Evolutionary conservation across 805 yeast genomes (phyloP).

Genomic region (Candida methanosorbosa): DNA sequence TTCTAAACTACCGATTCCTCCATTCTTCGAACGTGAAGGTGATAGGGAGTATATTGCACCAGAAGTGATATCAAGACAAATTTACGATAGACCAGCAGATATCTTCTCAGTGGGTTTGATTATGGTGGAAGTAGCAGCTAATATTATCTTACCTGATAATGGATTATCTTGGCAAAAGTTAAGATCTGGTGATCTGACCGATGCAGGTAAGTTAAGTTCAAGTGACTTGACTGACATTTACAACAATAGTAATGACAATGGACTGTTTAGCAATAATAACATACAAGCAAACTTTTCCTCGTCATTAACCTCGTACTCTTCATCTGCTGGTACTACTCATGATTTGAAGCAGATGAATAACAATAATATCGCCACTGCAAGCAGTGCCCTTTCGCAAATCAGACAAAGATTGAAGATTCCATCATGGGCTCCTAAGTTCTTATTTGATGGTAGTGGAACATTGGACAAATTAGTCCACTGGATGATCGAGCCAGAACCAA

Average conservation of each 20-base stretch:
- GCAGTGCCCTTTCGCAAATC: conserved; percentile 2
- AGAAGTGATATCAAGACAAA: conserved; percentile 75
- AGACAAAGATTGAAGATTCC: conserved; percentile 37
- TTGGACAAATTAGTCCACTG: conserved; percentile 75
- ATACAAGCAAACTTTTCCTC: background rate
- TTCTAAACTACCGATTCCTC: conserved; percentile 64
- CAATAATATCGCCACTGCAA: background rate
- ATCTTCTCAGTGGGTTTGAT: conserved; percentile 90
- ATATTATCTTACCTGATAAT: conserved; percentile 88
- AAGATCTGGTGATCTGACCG: conserved; percentile 90
- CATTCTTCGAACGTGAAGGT: conserved; percentile 85
- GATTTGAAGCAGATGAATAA: conserved; percentile 13
- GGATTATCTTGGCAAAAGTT: conserved; percentile 96
- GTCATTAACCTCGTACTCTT: background rate
- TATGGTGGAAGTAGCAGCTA: conserved; percentile 93
- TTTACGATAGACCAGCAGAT: conserved; percentile 88
- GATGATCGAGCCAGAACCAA: conserved; percentile 85
- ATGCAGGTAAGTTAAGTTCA: conserved; percentile 81
- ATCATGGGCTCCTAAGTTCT: conserved; percentile 79
- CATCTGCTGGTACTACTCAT: conserved; percentile 1
- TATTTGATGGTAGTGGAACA: conserved; percentile 60
- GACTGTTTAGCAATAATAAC: conserved; percentile 4
- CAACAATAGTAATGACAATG: background rate
- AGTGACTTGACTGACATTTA: conserved; percentile 42
- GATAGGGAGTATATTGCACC: conserved; percentile 98